These are phyloP conservation scores for Saccharomyces hybrid DNA, from an alignment of 1,139 yeast genomes.

Conservation along the genomic window DNA sequence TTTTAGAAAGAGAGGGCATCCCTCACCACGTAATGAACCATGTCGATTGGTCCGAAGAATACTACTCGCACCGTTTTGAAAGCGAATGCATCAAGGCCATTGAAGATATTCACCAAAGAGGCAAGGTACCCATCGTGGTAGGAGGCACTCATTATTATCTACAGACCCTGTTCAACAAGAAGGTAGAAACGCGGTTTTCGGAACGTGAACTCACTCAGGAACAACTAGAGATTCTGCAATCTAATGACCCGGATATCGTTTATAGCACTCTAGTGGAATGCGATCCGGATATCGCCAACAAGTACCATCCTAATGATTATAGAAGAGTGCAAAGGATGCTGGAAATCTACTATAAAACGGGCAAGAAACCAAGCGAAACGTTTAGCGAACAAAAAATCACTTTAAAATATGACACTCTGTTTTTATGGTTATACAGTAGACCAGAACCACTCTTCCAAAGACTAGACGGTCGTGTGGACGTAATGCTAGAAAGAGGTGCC, in stretches of 20 bases:
- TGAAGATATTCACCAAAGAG: constrained; percentile 56
- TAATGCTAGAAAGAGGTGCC: constrained; percentile 68
- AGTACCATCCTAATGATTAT: constrained; percentile 87
- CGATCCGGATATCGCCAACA: constrained; percentile 70
- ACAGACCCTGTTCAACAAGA: constrained; percentile 56
- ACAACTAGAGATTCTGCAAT: constrained; percentile 43
- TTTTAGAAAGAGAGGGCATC: constrained; percentile 62
- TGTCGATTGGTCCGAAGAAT: constrained; percentile 71
- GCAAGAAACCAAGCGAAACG: constrained; percentile 59
- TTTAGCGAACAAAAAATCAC: constrained; percentile 57
- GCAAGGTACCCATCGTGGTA: constrained; percentile 77
- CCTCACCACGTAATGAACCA: constrained; percentile 86
- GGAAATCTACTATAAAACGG: constrained; percentile 67
- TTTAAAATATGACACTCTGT: constrained; percentile 56
- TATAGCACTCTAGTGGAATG: constrained; percentile 41
- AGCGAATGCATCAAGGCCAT: constrained; percentile 53
- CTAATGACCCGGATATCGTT: constrained; percentile 48
- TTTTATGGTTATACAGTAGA: constrained; percentile 80
- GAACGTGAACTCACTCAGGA: constrained; percentile 33
- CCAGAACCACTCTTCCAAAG: constrained; percentile 50
- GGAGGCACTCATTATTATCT: constrained; percentile 96
- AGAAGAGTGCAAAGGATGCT: constrained; percentile 73
- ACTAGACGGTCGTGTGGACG: constrained; percentile 72
- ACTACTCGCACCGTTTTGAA: constrained; percentile 74
- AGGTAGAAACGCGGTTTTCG: constrained; percentile 16